These are phyloP conservation scores for Claviceps arundinis DNA, from an alignment of 2,329 filamentous ascomycete genomes.

Conservation along the genomic window DNA sequence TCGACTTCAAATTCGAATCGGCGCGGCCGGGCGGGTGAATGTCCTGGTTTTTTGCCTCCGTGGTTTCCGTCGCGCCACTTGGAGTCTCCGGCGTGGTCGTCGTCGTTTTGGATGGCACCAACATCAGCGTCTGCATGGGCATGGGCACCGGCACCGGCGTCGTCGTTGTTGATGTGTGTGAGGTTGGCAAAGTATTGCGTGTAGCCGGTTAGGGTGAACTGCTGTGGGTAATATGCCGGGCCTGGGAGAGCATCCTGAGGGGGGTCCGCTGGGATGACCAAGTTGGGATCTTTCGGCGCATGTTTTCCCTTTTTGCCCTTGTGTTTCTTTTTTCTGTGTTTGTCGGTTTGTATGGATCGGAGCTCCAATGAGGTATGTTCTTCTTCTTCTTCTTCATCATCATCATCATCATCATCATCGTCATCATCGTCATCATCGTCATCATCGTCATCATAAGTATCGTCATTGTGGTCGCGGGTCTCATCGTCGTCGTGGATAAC, in stretches of 20 bases:
- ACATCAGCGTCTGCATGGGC: no score
- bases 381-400: no score
- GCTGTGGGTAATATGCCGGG: slow-evolving; percentile 79
- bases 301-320: slow-evolving; percentile 32
- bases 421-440: slow-evolving; percentile 7
- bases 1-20: slow-evolving; percentile 67
- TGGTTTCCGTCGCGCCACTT: slow-evolving; percentile 55
- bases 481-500: slow-evolving; percentile 8
- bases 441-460: not conserved
- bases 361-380: slow-evolving; percentile 16
- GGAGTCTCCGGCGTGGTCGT: slow-evolving; percentile 9
- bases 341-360: slow-evolving; percentile 11
- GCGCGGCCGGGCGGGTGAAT: slow-evolving; percentile 41
- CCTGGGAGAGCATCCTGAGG: slow-evolving; percentile 62
- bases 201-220: slow-evolving; percentile 65
- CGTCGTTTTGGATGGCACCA: slow-evolving; percentile 7
- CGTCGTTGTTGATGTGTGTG: slow-evolving; percentile 72
- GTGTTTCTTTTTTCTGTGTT: slow-evolving; percentile 18
- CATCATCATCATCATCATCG: slow-evolving; percentile 1
- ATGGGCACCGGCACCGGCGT: slow-evolving; percentile 11
- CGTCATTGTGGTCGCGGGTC: not conserved
- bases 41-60: slow-evolving; percentile 38
- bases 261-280: slow-evolving; percentile 58
- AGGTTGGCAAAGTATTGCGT: slow-evolving; percentile 91
- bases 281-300: slow-evolving; percentile 44